These are phyloP conservation scores for Dactylellina cionopaga DNA, from an alignment of 2,329 filamentous ascomycete genomes.

Conservation along the genomic window DNA sequence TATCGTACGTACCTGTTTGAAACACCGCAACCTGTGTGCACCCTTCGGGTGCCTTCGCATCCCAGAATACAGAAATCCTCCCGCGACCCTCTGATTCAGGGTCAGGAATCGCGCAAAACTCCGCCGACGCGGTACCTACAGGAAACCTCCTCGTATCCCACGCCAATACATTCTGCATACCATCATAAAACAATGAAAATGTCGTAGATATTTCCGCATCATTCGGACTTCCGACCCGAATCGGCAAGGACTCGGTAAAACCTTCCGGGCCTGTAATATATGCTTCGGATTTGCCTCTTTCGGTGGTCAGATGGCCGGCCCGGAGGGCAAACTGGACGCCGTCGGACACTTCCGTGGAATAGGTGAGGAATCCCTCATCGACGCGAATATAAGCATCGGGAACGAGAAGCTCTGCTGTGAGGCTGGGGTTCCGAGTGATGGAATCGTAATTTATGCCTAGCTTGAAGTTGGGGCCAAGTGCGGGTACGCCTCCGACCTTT, in stretches of 20 bases:
- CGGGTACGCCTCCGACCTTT: too few species aligned
- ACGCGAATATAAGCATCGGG: slow-evolving; percentile 8
- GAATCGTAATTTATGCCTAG: too few species aligned
- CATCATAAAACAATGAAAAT: slow-evolving; percentile 7
- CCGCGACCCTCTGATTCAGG: background rate
- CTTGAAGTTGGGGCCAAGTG: too few species aligned
- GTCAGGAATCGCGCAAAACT: slow-evolving; percentile 6
- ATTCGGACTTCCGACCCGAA: background rate
- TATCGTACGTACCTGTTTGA: background rate
- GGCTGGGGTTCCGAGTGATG: background rate
- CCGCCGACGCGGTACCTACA: slow-evolving; percentile 4
- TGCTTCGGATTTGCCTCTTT: background rate
- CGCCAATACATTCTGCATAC: slow-evolving; percentile 1
- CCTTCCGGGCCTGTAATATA: background rate
- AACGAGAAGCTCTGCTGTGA: background rate
- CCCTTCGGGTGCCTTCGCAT: slow-evolving; percentile 8
- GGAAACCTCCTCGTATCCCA: slow-evolving; percentile 9
- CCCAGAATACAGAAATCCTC: slow-evolving; percentile 9
- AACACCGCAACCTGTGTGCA: slow-evolving; percentile 7
- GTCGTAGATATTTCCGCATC: background rate
- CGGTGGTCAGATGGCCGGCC: background rate
- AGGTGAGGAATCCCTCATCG: slow-evolving; percentile 9
- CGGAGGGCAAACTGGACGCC: slow-evolving; percentile 1
- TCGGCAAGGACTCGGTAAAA: background rate
- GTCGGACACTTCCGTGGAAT: background rate